These are phyloP conservation scores for Metarhizium guizhouense DNA, from an alignment of 2,329 filamentous ascomycete species.

Conservation along the genomic window DNA sequence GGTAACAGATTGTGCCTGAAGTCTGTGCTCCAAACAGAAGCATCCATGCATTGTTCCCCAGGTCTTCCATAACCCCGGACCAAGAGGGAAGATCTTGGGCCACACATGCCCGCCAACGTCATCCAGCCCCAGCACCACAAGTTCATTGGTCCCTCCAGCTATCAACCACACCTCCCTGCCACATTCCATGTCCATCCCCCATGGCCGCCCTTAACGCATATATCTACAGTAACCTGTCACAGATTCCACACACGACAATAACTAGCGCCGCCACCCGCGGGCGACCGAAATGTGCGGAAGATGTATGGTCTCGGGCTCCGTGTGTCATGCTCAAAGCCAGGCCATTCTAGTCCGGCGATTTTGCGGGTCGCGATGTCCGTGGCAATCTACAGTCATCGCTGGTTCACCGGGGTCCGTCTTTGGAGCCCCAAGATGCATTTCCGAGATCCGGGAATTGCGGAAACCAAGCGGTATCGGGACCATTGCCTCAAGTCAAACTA, in stretches of 20 bases:
- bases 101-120: not conserved
- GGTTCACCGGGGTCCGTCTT: not conserved
- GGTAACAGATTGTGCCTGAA: not conserved
- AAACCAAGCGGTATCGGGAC: not conserved
- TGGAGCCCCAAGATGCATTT: not conserved
- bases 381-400: not conserved
- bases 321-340: not conserved
- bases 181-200: not conserved
- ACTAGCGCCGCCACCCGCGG: slow-evolving; percentile 3
- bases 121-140: not conserved
- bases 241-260: not conserved
- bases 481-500: not conserved
- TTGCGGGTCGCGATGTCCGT: not conserved
- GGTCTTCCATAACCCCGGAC: not conserved
- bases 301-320: slow-evolving; percentile 2
- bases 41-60: not conserved
- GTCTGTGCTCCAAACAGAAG: not conserved
- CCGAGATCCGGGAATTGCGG: not conserved
- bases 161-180: not conserved
- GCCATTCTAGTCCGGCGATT: not conserved
- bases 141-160: not conserved
- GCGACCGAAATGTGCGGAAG: slow-evolving; percentile 2
- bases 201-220: not conserved
- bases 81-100: not conserved
- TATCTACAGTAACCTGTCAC: not conserved